These are phyloP conservation scores for Acanthamoeba lenticulata DNA, from an alignment of 208 protist genomes.

Conservation along the genomic window DNA sequence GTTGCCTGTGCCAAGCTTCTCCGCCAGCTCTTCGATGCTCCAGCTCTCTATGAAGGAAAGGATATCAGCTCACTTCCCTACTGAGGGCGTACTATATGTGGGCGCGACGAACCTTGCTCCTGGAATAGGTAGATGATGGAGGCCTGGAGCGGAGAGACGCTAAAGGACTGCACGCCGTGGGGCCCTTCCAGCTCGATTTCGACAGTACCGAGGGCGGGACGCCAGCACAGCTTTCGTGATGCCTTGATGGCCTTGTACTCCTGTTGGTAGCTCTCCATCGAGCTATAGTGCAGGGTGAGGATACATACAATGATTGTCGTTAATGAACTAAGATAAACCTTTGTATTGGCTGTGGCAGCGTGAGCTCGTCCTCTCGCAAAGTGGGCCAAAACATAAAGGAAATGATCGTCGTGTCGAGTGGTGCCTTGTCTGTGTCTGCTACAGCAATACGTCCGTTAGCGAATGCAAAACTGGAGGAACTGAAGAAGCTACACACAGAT, in stretches of 20 bases:
- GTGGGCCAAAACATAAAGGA: slow-evolving; percentile 59
- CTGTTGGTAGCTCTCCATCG: slow-evolving; percentile 46
- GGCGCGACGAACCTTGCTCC: not conserved
- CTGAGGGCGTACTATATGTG: not conserved
- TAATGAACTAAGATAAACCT: not conserved
- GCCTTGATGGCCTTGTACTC: slow-evolving; percentile 22
- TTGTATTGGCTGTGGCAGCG: not conserved
- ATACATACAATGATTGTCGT: too few species aligned
- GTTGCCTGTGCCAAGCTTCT: not conserved
- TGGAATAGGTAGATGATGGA: slow-evolving; percentile 55
- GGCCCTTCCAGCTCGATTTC: slow-evolving; percentile 36
- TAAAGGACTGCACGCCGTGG: not conserved
- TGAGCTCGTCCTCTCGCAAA: slow-evolving; percentile 43
- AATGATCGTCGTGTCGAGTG: slow-evolving; percentile 42
- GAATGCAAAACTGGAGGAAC: not conserved
- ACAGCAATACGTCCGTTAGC: not conserved
- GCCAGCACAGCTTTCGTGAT: slow-evolving; percentile 17
- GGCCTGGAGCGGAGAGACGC: slow-evolving; percentile 44
- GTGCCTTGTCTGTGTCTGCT: not conserved
- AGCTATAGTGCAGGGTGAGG: not conserved
- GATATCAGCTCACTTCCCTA: not conserved
- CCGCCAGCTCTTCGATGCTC: slow-evolving; percentile 17
- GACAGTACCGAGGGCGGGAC: not conserved
- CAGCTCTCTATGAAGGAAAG: not conserved
- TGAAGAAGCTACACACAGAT: not conserved